A percentile compares a stretch with the other conserved stretches of the same genome.
phyloP scores from a whole-genome alignment of 805 yeast genomes.

The Candida caryicola region DNA sequence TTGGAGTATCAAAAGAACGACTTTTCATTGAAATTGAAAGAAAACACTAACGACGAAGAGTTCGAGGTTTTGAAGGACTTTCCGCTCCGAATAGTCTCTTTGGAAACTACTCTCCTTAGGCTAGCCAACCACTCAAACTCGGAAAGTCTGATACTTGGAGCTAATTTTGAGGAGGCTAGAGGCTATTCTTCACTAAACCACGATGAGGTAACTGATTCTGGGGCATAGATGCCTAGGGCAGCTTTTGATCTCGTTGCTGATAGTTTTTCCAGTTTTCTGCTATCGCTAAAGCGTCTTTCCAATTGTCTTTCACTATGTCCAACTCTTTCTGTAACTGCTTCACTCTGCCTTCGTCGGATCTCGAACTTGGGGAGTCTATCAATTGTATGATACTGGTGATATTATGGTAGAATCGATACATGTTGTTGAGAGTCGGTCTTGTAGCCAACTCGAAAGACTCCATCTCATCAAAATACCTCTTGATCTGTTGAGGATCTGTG shows the following conservation, averaged over 20 bases:
- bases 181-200: neutral
- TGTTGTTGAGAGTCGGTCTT: constrained; percentile 33
- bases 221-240: neutral
- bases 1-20: constrained; percentile 17
- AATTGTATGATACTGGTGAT: constrained; percentile 11
- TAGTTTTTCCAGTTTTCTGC: constrained; percentile 38
- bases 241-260: constrained; percentile 4
- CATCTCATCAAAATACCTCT: constrained; percentile 26
- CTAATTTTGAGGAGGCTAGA: neutral
- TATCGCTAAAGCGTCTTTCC: constrained; percentile 39
- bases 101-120: constrained; percentile 30
- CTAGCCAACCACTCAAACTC: neutral
- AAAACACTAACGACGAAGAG: constrained; percentile 9
- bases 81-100: constrained; percentile 27
- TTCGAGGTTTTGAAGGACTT: constrained; percentile 26
- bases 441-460: constrained; percentile 35
- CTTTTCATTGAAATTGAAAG: constrained; percentile 18
- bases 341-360: constrained; percentile 12
- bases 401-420: constrained; percentile 35
- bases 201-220: neutral
- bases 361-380: constrained; percentile 4
- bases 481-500: constrained; percentile 12
- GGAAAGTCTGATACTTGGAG: too few relatives aligned
- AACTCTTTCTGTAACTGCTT: constrained; percentile 31
- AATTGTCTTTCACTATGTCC: constrained; percentile 29